Evolutionary conservation across 2,329 filamentous ascomycete species (phyloP).

Genomic region (Colletotrichum gloeosporioides): DNA sequence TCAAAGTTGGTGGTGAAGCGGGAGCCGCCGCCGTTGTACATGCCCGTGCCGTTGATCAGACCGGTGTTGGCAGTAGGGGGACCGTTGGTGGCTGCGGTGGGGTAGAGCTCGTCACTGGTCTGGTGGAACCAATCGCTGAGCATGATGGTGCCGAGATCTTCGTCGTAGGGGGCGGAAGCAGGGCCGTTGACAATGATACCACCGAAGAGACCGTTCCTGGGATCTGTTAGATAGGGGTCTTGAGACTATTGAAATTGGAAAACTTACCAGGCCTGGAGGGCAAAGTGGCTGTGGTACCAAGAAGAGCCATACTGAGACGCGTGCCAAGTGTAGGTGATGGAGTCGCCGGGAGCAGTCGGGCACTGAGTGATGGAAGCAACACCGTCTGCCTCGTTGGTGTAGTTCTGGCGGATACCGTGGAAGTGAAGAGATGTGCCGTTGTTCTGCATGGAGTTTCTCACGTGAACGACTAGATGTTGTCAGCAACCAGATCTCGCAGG

Average conservation of each 20-base stretch:
- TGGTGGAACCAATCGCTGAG: conserved; percentile 64
- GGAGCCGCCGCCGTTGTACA: conserved; percentile 36
- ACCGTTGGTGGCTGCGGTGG: conserved; percentile 27
- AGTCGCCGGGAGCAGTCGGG: conserved; percentile 55
- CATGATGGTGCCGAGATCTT: conserved; percentile 64
- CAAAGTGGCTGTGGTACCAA: conserved; percentile 69
- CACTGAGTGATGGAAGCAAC: conserved; percentile 56
- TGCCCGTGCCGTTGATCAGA: conserved; percentile 48
- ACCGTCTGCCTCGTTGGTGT: conserved; percentile 61
- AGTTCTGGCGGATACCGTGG: conserved; percentile 63
- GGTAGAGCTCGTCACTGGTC: conserved; percentile 43
- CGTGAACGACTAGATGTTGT: conserved; percentile 43
- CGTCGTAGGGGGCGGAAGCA: conserved; percentile 62
- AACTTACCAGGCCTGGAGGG: conserved; percentile 47
- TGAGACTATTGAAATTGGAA: not conserved
- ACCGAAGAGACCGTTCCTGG: conserved; percentile 56
- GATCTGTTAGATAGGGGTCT: conserved; percentile 25
- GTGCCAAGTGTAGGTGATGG: conserved; percentile 62
- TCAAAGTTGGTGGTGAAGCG: conserved; percentile 44
- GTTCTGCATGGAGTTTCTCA: conserved; percentile 56
- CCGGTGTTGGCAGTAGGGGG: conserved; percentile 48
- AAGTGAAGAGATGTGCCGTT: conserved; percentile 59
- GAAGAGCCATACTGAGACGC: conserved; percentile 59
- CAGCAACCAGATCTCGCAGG: not conserved
- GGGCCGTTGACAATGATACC: conserved; percentile 67